These are phyloP conservation scores for Pythium pyrilobum DNA, from an alignment of 352 stramenopile species.

Conservation along the genomic window DNA sequence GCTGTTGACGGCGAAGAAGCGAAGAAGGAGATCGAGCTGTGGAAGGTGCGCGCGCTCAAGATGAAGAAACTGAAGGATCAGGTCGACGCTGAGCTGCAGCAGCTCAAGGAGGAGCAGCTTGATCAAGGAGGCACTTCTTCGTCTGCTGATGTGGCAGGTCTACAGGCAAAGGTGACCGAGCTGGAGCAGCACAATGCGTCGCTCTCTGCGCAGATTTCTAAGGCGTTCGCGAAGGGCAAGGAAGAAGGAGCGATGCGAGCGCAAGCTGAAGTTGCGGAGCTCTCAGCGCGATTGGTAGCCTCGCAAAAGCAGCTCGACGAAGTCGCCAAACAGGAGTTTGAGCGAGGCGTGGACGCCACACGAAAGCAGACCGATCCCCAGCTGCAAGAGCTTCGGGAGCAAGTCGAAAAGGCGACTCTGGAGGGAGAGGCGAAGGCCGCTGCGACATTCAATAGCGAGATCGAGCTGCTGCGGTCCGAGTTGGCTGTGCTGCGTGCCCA, in stretches of 20 bases:
- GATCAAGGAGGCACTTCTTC: not conserved
- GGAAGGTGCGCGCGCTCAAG: conserved; percentile 71
- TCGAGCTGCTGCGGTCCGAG: conserved; percentile 38
- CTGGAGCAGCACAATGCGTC: conserved; percentile 8
- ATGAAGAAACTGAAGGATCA: conserved; percentile 85
- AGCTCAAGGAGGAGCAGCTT: conserved; percentile 21
- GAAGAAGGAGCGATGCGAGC: conserved; percentile 1
- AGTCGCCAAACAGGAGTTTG: conserved; percentile 31
- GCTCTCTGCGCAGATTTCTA: conserved; percentile 6
- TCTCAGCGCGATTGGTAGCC: not conserved
- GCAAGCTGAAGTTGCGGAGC: not conserved
- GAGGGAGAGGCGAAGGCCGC: conserved; percentile 35
- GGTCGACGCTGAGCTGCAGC: conserved; percentile 46
- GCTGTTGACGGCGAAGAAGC: conserved; percentile 21
- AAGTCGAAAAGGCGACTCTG: conserved; percentile 26
- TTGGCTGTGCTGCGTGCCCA: conserved; percentile 36
- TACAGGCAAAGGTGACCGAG: conserved; percentile 9
- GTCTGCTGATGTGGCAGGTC: not conserved
- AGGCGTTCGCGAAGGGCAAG: not conserved
- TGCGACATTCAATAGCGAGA: conserved; percentile 29
- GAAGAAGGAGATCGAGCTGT: conserved; percentile 64
- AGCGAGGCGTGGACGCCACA: conserved; percentile 31
- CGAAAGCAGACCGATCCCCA: conserved; percentile 33
- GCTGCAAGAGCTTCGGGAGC: conserved; percentile 22
- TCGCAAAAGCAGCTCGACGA: conserved; percentile 4